phyloP scores from a whole-genome alignment of 805 yeast species.

The Pichia scutulata region DNA sequence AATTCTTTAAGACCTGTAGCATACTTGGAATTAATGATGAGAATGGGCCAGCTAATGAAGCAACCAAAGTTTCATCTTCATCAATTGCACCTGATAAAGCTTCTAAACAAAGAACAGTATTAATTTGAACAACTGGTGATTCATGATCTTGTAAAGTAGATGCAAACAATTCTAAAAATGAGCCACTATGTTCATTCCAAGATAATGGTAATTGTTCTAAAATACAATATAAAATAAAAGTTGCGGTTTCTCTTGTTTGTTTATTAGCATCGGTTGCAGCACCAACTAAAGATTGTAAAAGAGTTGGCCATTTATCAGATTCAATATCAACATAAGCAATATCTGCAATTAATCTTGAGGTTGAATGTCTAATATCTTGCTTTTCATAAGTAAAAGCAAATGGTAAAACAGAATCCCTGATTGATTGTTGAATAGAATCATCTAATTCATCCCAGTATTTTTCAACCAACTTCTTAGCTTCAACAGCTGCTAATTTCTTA shows the following conservation, averaged over 20 bases:
- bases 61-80: conserved; percentile 41
- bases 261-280: conserved; percentile 46
- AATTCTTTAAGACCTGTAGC: conserved; percentile 73
- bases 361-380: conserved; percentile 71
- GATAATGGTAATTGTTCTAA: conserved; percentile 63
- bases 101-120: conserved; percentile 75
- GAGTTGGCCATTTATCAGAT: conserved; percentile 59
- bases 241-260: conserved; percentile 72
- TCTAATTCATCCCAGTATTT: conserved; percentile 59
- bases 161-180: conserved; percentile 65
- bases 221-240: conserved; percentile 68
- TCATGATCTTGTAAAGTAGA: conserved; percentile 54
- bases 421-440: conserved; percentile 44
- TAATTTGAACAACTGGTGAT: conserved; percentile 69
- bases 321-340: conserved; percentile 74
- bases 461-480: conserved; percentile 75
- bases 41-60: conserved; percentile 41
- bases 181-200: conserved; percentile 49
- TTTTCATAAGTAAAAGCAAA: conserved; percentile 59
- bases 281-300: conserved; percentile 62
- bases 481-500: conserved; percentile 93
- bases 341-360: conserved; percentile 82
- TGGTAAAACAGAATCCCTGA: conserved; percentile 62
- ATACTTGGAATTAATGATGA: conserved; percentile 65
- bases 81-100: conserved; percentile 62